Conservation (phyloP, 2,329 filamentous ascomycete species). For the Paracorniculantispora psalliotae region DNA sequence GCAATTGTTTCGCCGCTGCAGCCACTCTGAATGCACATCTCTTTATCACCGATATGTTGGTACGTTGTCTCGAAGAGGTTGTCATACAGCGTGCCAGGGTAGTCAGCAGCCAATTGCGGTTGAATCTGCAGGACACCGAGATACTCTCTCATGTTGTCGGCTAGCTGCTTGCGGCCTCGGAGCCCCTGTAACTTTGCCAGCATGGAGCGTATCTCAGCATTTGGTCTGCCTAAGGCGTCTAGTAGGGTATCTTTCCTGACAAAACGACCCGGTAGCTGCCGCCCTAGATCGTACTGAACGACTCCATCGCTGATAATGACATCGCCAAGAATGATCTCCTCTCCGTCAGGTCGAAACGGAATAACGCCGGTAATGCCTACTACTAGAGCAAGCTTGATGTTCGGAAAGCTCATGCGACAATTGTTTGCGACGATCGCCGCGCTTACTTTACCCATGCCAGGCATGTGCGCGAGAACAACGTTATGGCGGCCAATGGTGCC, state of each 20-base stretch:
- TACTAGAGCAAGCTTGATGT: constrained; percentile 19
- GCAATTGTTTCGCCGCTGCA: constrained; percentile 23
- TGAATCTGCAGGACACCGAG: constrained; percentile 8
- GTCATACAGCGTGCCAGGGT: constrained; percentile 25
- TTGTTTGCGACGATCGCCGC: constrained; percentile 18
- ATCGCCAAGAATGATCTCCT: constrained; percentile 24
- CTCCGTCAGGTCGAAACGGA: constrained; percentile 10
- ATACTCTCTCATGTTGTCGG: constrained; percentile 6
- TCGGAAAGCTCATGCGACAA: constrained; percentile 16
- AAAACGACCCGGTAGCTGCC: constrained; percentile 20
- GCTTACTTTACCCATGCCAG: constrained; percentile 24
- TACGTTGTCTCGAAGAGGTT: constrained; percentile 27
- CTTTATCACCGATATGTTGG: constrained; percentile 19
- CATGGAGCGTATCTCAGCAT: constrained; percentile 18
- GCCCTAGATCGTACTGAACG: constrained; percentile 27
- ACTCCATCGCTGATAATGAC: constrained; percentile 26
- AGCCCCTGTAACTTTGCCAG: constrained; percentile 23
- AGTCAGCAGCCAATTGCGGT: constrained; percentile 11
- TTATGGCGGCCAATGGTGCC: constrained; percentile 22
- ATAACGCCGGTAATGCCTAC: constrained; percentile 21
- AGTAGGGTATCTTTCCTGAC: constrained; percentile 18
- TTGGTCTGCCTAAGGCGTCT: constrained; percentile 18
- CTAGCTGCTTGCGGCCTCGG: constrained; percentile 12
- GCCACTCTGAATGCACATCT: constrained; percentile 15
- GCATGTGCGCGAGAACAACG: constrained; percentile 27